Percentiles rank a stretch among this genome's conserved stretches.
These are phyloP conservation scores for Ilyonectria destructans DNA, from an alignment of 2,329 filamentous ascomycete species.

Conservation along the genomic window DNA sequence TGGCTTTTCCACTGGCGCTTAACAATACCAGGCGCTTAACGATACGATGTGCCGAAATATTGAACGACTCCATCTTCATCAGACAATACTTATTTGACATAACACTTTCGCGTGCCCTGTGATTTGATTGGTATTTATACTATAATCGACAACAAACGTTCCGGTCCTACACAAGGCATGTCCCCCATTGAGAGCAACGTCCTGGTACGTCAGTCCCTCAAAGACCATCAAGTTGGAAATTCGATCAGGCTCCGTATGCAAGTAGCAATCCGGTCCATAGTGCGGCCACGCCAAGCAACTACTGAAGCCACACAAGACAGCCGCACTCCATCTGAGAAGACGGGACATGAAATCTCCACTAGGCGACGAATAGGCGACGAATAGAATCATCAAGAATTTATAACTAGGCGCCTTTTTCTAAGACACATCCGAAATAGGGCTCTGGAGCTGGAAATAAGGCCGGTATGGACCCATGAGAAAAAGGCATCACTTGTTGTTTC, in stretches of 20 bases:
- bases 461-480: background rate
- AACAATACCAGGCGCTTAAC: no score
- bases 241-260: background rate
- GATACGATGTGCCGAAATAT: background rate
- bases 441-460: background rate
- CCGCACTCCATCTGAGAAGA: background rate
- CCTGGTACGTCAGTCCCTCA: no score
- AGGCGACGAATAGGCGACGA: background rate
- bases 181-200: no score
- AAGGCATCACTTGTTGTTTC: background rate
- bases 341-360: background rate
- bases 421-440: background rate
- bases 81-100: no score
- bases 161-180: no score
- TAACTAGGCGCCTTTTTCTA: background rate
- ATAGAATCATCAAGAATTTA: background rate
- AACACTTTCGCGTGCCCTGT: no score
- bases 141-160: no score
- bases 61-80: no score
- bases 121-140: no score
- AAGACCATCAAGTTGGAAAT: background rate
- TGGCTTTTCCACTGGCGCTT: background rate
- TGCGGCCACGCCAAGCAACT: background rate
- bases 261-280: background rate
- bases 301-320: background rate